These are phyloP conservation scores for Dactylis glomerata DNA, from an alignment of 176 grass and related monocot genomes.

Conservation along the genomic window DNA sequence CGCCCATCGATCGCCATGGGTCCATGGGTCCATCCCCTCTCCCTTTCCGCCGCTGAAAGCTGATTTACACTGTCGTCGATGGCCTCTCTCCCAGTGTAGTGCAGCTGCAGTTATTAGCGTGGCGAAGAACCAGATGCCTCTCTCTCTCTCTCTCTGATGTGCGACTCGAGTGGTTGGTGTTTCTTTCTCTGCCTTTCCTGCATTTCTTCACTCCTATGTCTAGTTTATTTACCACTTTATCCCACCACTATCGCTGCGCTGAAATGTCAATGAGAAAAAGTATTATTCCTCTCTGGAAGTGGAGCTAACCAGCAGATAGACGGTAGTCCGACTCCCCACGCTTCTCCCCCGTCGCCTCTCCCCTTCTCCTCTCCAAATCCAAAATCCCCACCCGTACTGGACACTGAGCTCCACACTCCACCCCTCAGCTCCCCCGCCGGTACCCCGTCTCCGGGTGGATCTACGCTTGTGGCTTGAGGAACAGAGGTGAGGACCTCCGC, in stretches of 20 bases:
- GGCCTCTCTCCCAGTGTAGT: slow-evolving; percentile 4
- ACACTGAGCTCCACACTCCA: slow-evolving; percentile 16
- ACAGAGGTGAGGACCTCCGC: slow-evolving; percentile 12
- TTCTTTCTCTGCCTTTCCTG: slow-evolving; percentile 41
- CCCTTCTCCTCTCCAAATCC: not conserved
- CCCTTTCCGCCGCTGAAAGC: not conserved
- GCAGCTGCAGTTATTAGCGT: slow-evolving; percentile 64
- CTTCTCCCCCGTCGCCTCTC: not conserved
- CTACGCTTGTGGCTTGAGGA: not conserved
- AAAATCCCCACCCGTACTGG: not conserved
- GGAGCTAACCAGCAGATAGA: slow-evolving; percentile 24
- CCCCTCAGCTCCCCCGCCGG: not conserved
- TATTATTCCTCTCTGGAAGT: slow-evolving; percentile 8
- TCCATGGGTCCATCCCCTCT: not conserved
- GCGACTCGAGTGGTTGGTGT: slow-evolving; percentile 91
- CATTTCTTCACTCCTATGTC: slow-evolving; percentile 22
- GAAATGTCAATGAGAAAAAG: slow-evolving; percentile 5
- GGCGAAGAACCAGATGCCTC: slow-evolving; percentile 96
- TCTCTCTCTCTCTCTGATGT: slow-evolving; percentile 29
- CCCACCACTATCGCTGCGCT: not conserved
- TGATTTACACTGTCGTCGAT: not conserved
- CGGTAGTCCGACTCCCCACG: slow-evolving; percentile 4
- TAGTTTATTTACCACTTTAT: not conserved
- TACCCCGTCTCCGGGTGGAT: slow-evolving; percentile 17
- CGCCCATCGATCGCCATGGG: not conserved